Percentiles rank a stretch among this genome's conserved stretches.
Conservation (phyloP, 306 rosid genomes). For the Phaseolus lunatus region DNA sequence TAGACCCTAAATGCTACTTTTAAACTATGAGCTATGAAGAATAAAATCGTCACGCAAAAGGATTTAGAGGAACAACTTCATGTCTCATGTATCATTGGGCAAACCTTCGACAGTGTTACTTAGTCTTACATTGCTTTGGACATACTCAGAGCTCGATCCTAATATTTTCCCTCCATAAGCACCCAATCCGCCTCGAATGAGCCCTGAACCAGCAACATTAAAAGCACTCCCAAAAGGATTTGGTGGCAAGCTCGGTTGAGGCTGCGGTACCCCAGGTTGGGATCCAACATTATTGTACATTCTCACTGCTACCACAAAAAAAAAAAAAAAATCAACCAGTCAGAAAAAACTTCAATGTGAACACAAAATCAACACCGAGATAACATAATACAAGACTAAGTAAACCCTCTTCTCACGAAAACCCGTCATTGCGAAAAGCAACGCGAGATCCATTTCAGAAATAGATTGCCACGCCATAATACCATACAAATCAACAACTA, state of each 20-base stretch:
- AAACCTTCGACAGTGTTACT: slow-evolving; percentile 36
- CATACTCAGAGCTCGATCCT: slow-evolving; percentile 96
- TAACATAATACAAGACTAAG: slow-evolving; percentile 7
- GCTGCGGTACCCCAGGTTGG: slow-evolving; percentile 65
- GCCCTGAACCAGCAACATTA: slow-evolving; percentile 94
- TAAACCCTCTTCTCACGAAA: slow-evolving; percentile 12
- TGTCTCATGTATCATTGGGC: background rate
- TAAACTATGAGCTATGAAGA: background rate
- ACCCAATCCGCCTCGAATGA: slow-evolving; percentile 93
- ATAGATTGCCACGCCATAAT: slow-evolving; percentile 12
- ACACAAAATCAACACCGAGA: slow-evolving; percentile 21
- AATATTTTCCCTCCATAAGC: slow-evolving; percentile 94
- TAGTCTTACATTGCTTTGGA: slow-evolving; percentile 98
- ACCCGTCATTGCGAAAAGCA: background rate
- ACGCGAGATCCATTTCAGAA: slow-evolving; percentile 26
- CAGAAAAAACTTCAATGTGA: slow-evolving; percentile 12
- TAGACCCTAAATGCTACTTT: slow-evolving; percentile 3
- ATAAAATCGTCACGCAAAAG: background rate
- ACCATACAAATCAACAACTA: slow-evolving; percentile 22
- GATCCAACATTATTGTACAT: slow-evolving; percentile 78
- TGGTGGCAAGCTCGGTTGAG: slow-evolving; percentile 64
- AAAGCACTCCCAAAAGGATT: slow-evolving; percentile 90
- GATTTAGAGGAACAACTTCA: background rate
- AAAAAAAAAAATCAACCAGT: background rate
- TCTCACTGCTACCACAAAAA: slow-evolving; percentile 44